A percentile compares a stretch with the other conserved stretches of the same genome.
These are phyloP conservation scores for Eleusine coracana DNA, from an alignment of 176 grass and related monocot species.

Conservation along the genomic window DNA sequence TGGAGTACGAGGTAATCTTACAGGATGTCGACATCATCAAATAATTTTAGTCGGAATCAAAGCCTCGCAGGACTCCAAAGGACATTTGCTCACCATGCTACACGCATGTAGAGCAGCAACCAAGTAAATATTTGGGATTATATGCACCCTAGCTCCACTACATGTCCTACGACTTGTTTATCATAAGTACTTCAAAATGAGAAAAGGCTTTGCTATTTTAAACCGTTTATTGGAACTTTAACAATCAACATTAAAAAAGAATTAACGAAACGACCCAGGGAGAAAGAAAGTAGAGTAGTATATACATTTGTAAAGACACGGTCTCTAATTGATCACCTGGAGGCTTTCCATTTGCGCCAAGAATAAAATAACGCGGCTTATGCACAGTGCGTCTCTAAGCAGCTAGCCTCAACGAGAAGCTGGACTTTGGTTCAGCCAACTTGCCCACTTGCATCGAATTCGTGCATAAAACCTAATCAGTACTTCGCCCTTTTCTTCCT, in stretches of 20 bases:
- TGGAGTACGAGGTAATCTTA: slow-evolving; percentile 11
- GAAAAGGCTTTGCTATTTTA: neutral
- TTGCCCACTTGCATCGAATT: slow-evolving; percentile 41
- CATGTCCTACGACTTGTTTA: too few relatives aligned
- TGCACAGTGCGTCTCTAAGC: neutral
- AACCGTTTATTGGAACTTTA: neutral
- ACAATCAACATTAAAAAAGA: neutral
- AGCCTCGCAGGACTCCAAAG: slow-evolving; percentile 1
- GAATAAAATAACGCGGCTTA: neutral
- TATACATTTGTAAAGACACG: neutral
- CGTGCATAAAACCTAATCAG: slow-evolving; percentile 50
- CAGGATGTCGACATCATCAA: slow-evolving; percentile 34
- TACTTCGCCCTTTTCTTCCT: slow-evolving; percentile 11
- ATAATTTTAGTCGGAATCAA: neutral
- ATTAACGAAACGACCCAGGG: neutral
- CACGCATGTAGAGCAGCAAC: neutral
- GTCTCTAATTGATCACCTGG: neutral
- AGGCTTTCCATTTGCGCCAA: slow-evolving; percentile 26
- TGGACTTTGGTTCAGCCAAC: slow-evolving; percentile 32
- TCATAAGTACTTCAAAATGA: too few relatives aligned
- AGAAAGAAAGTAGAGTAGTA: neutral
- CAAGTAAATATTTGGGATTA: neutral
- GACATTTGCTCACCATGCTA: neutral
- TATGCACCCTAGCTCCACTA: too few relatives aligned
- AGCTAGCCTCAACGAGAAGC: slow-evolving; percentile 12